Percentiles rank a stretch among this genome's conserved stretches.
Evolutionary conservation across 2,329 filamentous ascomycete genomes (phyloP).

Genomic region (Sphaerulina populicola): DNA sequence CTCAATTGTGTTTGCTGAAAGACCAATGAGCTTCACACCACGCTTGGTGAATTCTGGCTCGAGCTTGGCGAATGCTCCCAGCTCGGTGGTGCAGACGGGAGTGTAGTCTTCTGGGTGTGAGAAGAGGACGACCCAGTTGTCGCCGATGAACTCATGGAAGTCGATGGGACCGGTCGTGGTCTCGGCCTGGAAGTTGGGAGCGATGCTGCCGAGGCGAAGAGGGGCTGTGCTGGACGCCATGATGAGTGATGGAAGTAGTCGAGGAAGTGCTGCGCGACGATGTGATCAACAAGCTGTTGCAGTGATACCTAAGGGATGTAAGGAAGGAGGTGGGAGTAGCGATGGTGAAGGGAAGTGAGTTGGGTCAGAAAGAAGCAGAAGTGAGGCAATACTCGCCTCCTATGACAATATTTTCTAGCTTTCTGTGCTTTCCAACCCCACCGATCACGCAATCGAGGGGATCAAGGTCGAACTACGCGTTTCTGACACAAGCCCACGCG

Average conservation of each 20-base stretch:
- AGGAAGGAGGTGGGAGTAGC: too few species aligned
- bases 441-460: slow-evolving; percentile 3
- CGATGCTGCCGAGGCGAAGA: slow-evolving; percentile 57
- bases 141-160: slow-evolving; percentile 64
- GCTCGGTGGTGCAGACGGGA: slow-evolving; percentile 55
- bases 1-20: slow-evolving; percentile 45
- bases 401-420: slow-evolving; percentile 5
- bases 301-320: too few species aligned
- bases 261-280: slow-evolving; percentile 12
- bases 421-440: background rate
- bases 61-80: slow-evolving; percentile 56
- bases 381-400: slow-evolving; percentile 1
- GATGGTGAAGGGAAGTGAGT: background rate
- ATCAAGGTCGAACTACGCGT: background rate
- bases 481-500: background rate
- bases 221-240: slow-evolving; percentile 22
- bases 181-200: slow-evolving; percentile 61
- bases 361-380: background rate
- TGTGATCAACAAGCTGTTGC: background rate
- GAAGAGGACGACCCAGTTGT: slow-evolving; percentile 64
- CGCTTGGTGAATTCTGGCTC: slow-evolving; percentile 57
- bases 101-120: slow-evolving; percentile 59
- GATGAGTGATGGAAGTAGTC: background rate
- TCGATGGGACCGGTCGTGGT: slow-evolving; percentile 59
- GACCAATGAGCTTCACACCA: slow-evolving; percentile 54